phyloP scores from a whole-genome alignment of 1,284 basidiomycete species.

The Fomitiporia mediterranea region DNA sequence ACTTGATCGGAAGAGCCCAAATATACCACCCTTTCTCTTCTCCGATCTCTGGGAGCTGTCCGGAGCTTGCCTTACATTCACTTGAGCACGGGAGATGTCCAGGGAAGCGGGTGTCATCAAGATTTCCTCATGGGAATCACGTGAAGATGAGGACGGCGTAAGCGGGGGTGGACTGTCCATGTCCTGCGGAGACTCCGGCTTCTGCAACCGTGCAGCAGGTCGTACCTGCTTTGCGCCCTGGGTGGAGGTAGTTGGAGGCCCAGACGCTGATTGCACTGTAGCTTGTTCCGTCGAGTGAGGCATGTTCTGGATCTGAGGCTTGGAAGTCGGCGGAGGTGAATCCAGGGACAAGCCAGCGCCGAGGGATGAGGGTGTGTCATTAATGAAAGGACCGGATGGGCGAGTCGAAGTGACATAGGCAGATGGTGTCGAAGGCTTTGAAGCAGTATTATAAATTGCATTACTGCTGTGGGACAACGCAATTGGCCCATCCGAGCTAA shows the following conservation, averaged over 20 bases:
- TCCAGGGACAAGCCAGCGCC: conserved; percentile 1
- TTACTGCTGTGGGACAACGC: neutral
- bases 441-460: neutral
- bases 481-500: neutral
- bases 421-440: neutral
- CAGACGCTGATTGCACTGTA: neutral
- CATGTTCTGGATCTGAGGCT: neutral
- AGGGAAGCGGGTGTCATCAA: conserved; percentile 21
- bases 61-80: neutral
- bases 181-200: conserved; percentile 1
- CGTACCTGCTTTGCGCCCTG: neutral
- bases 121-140: conserved; percentile 18
- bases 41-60: conserved; percentile 19
- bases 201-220: neutral
- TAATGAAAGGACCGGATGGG: neutral
- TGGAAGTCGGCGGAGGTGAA: conserved; percentile 1
- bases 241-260: neutral
- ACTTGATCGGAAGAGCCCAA: conserved; percentile 36
- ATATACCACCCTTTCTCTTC: conserved; percentile 32
- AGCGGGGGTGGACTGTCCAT: conserved; percentile 15
- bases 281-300: neutral
- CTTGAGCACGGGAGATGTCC: conserved; percentile 1
- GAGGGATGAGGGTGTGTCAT: conserved; percentile 6
- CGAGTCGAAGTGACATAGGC: conserved; percentile 14
- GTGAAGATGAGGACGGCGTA: conserved; percentile 18